phyloP scores from a whole-genome alignment of 495 filamentous ascomycete genomes.

The Platismatia glauca region DNA sequence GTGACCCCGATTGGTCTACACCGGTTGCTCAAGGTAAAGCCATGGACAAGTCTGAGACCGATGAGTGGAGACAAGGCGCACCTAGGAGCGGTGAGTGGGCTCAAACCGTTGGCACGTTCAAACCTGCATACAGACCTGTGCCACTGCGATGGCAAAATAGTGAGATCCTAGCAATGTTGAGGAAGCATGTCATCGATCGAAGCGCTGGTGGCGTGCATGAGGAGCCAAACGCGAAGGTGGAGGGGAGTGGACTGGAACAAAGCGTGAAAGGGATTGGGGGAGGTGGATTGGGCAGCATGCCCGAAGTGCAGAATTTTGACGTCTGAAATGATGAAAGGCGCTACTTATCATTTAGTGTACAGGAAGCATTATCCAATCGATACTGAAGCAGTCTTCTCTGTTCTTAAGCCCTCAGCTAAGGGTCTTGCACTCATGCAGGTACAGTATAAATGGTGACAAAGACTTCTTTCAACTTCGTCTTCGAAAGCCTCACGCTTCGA shows the following conservation, averaged over 20 bases:
- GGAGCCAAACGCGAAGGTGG: conserved; percentile 31
- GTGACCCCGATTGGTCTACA: conserved; percentile 21
- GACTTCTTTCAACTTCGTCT: neutral
- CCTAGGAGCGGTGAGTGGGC: conserved; percentile 77
- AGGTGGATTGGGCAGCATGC: conserved; percentile 42
- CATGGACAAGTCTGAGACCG: conserved; percentile 40
- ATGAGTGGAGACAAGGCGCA: conserved; percentile 45
- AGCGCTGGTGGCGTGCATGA: conserved; percentile 46
- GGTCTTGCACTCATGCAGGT: neutral
- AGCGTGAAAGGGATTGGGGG: conserved; percentile 29
- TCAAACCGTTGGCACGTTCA: conserved; percentile 89
- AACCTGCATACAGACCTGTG: conserved; percentile 86
- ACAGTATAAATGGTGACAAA: neutral
- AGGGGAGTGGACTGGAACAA: conserved; percentile 23
- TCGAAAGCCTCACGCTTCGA: neutral
- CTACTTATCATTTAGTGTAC: neutral
- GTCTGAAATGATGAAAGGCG: conserved; percentile 16
- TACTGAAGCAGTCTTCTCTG: neutral
- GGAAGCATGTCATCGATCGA: conserved; percentile 65
- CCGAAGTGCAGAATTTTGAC: conserved; percentile 44
- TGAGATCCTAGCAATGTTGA: conserved; percentile 64
- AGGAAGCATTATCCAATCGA: neutral
- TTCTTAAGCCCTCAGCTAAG: neutral
- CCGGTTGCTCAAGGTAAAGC: conserved; percentile 28
- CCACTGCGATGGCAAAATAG: conserved; percentile 75